phyloP scores from a whole-genome alignment of 2,329 filamentous ascomycete genomes.

The Exophiala aquamarina region DNA sequence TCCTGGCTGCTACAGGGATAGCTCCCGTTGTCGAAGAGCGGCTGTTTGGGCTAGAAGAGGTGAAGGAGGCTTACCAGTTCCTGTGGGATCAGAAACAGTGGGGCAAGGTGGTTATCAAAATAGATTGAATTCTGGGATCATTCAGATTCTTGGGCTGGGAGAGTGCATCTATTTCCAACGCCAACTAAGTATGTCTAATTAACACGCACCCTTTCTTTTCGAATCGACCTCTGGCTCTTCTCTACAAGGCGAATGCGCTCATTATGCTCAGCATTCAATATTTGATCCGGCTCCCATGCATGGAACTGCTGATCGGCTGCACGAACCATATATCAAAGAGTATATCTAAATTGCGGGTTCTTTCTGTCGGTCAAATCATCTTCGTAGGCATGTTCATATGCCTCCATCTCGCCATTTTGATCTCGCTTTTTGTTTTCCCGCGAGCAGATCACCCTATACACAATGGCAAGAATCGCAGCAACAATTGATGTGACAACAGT shows the following conservation, averaged over 20 bases:
- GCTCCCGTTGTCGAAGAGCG: slow-evolving; percentile 59
- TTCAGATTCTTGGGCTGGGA: too few species aligned
- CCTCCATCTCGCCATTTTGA: slow-evolving; percentile 38
- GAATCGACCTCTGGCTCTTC: too few species aligned
- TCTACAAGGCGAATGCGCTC: too few species aligned
- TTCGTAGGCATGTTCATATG: slow-evolving; percentile 53
- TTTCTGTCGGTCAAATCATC: slow-evolving; percentile 51
- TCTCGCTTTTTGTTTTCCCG: slow-evolving; percentile 22
- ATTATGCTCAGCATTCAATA: too few species aligned
- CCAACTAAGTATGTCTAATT: too few species aligned
- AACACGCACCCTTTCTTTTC: too few species aligned
- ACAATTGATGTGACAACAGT: slow-evolving; percentile 12
- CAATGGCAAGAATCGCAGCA: slow-evolving; percentile 30
- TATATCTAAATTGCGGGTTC: slow-evolving; percentile 29
- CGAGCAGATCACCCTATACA: slow-evolving; percentile 24
- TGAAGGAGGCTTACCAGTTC: slow-evolving; percentile 55
- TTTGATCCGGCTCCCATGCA: too few species aligned
- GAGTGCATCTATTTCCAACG: too few species aligned
- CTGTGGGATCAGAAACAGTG: slow-evolving; percentile 55
- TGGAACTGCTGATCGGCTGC: too few species aligned
- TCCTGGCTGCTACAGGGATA: slow-evolving; percentile 59
- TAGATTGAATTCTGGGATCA: too few species aligned
- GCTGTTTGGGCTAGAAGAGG: slow-evolving; percentile 54
- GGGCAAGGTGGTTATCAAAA: slow-evolving; percentile 51
- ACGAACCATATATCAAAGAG: too few species aligned